A percentile compares a stretch with the other conserved stretches of the same genome.
phyloP scores from a whole-genome alignment of 116 monocot genomes.

The Cymodocea nodosa region DNA sequence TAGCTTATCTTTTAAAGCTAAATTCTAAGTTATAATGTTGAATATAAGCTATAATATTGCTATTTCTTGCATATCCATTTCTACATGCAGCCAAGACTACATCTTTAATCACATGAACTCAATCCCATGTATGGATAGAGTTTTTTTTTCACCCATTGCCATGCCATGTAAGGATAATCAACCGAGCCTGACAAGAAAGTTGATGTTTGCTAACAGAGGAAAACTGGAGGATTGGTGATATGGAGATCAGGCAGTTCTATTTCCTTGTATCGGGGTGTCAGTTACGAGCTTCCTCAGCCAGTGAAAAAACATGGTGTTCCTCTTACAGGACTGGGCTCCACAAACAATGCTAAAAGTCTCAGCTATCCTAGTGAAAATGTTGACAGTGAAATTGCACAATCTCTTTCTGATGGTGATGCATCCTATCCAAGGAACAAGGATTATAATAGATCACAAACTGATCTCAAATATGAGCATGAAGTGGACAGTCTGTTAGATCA shows the following conservation, averaged over 20 bases:
- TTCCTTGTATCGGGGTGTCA: slow-evolving; percentile 76
- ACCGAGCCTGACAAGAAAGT: background rate
- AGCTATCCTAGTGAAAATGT: slow-evolving; percentile 1
- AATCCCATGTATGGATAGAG: too few relatives aligned
- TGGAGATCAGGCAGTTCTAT: slow-evolving; percentile 95
- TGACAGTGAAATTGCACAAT: background rate
- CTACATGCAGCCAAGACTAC: too few relatives aligned
- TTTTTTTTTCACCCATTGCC: too few relatives aligned
- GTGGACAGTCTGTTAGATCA: slow-evolving; percentile 70
- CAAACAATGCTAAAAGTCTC: background rate
- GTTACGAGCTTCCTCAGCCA: slow-evolving; percentile 39
- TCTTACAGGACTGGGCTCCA: background rate
- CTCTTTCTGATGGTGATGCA: background rate
- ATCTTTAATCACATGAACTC: too few relatives aligned
- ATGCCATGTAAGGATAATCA: too few relatives aligned
- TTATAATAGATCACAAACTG: slow-evolving; percentile 9
- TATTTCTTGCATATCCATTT: too few relatives aligned
- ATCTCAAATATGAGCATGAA: slow-evolving; percentile 77
- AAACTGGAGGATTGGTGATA: slow-evolving; percentile 94
- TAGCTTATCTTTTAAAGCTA: too few relatives aligned
- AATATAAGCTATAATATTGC: too few relatives aligned
- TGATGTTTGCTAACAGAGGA: slow-evolving; percentile 38
- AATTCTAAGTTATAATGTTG: too few relatives aligned
- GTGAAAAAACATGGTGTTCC: slow-evolving; percentile 17
- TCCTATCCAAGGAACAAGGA: slow-evolving; percentile 16